Conservation (phyloP, 2,329 filamentous ascomycete genomes). For the Proliferodiscus dingleyae region DNA sequence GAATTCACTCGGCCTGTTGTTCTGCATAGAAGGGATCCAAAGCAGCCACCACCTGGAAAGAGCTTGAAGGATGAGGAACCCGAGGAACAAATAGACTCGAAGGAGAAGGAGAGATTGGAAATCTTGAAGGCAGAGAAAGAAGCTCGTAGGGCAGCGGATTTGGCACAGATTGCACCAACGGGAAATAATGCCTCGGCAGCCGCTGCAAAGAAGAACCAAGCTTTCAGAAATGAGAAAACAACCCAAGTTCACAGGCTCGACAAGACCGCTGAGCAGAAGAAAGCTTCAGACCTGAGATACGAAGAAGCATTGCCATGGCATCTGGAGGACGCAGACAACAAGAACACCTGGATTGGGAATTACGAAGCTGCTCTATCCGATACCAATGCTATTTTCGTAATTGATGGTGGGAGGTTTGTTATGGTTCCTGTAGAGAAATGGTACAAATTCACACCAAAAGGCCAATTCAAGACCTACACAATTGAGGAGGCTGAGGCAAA, state of each 20-base stretch:
- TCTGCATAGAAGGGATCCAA: conserved; percentile 82
- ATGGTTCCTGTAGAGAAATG: conserved; percentile 94
- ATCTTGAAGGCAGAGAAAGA: conserved; percentile 75
- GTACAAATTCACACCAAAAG: conserved; percentile 82
- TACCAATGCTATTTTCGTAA: conserved; percentile 74
- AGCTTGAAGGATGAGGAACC: conserved; percentile 56
- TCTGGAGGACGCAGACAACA: conserved; percentile 91
- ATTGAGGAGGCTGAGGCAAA: conserved; percentile 81
- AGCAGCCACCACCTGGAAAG: conserved; percentile 59
- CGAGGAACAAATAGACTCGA: conserved; percentile 44
- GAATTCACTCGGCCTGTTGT: conserved; percentile 86
- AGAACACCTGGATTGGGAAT: conserved; percentile 87
- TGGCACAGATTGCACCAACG: conserved; percentile 89
- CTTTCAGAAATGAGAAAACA: conserved; percentile 77
- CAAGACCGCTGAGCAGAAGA: conserved; percentile 64
- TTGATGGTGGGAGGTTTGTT: conserved; percentile 65
- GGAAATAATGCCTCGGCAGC: conserved; percentile 45
- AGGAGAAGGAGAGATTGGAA: conserved; percentile 60
- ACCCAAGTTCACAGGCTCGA: conserved; percentile 83
- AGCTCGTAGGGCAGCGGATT: conserved; percentile 77
- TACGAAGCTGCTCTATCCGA: conserved; percentile 88
- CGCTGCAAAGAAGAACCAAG: conserved; percentile 40
- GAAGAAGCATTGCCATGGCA: conserved; percentile 97
- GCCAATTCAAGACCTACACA: conserved; percentile 70
- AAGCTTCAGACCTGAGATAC: conserved; percentile 68